These are phyloP conservation scores for Cryptococcus sp. DNA, from an alignment of 1,284 basidiomycete species.

Conservation along the genomic window DNA sequence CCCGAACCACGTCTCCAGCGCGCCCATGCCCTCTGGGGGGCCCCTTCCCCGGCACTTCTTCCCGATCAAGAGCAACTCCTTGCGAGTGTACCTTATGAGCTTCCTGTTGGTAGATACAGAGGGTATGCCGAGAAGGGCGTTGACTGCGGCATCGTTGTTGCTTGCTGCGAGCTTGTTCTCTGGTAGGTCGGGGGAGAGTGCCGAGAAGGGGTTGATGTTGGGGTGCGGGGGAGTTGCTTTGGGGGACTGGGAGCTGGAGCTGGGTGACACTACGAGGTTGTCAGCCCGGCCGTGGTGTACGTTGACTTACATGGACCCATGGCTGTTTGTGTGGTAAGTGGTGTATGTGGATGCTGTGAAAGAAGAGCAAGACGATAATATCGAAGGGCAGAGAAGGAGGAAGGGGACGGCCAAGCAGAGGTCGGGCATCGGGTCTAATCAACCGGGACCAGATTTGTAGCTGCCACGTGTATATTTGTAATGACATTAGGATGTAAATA, in stretches of 20 bases:
- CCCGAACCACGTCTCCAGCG: conserved; percentile 35
- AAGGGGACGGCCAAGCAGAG: not conserved
- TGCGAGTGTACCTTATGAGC: conserved; percentile 22
- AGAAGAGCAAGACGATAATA: not conserved
- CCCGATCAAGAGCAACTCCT: conserved; percentile 24
- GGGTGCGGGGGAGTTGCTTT: conserved; percentile 21
- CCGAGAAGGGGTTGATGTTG: conserved; percentile 44
- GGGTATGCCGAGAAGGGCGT: conserved; percentile 20
- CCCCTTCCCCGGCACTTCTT: conserved; percentile 12
- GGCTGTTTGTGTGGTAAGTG: not conserved
- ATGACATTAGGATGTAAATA: too few species aligned
- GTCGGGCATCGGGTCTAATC: too few species aligned
- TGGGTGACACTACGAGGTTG: conserved; percentile 7
- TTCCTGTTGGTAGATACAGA: not conserved
- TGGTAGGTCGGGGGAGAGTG: conserved; percentile 39
- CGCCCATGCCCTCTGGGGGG: conserved; percentile 18
- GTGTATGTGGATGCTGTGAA: not conserved
- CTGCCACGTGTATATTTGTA: too few species aligned
- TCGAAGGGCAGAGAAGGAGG: not conserved
- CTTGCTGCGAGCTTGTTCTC: conserved; percentile 19
- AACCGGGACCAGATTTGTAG: too few species aligned
- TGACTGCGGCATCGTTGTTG: conserved; percentile 27
- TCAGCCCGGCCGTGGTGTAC: too few species aligned
- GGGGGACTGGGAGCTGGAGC: conserved; percentile 21
- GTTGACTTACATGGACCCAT: too few species aligned